Evolutionary conservation across 805 yeast species (phyloP).

Genomic region (Wickerhamomyces ciferrii): DNA sequence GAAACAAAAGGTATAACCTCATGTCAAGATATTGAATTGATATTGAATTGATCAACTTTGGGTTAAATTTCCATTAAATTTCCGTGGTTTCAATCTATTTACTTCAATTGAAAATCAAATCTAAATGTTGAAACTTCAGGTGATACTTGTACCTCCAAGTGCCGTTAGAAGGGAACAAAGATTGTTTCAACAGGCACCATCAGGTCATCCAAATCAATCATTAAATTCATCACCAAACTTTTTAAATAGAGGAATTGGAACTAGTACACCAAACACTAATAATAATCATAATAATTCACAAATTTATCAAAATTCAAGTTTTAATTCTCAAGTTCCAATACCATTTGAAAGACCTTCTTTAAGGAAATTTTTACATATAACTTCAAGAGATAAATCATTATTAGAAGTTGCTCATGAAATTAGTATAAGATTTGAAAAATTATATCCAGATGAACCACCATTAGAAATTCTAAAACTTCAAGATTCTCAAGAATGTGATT

Average conservation of each 20-base stretch:
- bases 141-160: constrained; percentile 38
- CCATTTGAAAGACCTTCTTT: constrained; percentile 15
- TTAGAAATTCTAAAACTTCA: constrained; percentile 58
- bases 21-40: no score
- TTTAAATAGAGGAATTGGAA: constrained; percentile 23
- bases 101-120: no score
- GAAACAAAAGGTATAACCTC: no score
- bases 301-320: constrained; percentile 11
- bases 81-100: no score
- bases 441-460: constrained; percentile 60
- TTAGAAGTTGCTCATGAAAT: constrained; percentile 49
- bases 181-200: constrained; percentile 12
- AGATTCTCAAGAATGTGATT: constrained; percentile 62
- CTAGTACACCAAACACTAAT: constrained; percentile 32
- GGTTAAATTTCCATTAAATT: no score
- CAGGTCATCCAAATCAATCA: constrained; percentile 21
- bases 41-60: no score
- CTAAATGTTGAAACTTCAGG: constrained; percentile 37
- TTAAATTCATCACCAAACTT: constrained; percentile 7
- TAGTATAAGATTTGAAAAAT: constrained; percentile 45
- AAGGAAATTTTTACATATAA: constrained; percentile 61
- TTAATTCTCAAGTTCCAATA: constrained; percentile 14
- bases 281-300: constrained; percentile 9
- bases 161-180: constrained; percentile 18
- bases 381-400: constrained; percentile 42